Base-by-base conservation (phyloP, 768 basidiomycete species). In the Serpula lacrymans region DNA sequence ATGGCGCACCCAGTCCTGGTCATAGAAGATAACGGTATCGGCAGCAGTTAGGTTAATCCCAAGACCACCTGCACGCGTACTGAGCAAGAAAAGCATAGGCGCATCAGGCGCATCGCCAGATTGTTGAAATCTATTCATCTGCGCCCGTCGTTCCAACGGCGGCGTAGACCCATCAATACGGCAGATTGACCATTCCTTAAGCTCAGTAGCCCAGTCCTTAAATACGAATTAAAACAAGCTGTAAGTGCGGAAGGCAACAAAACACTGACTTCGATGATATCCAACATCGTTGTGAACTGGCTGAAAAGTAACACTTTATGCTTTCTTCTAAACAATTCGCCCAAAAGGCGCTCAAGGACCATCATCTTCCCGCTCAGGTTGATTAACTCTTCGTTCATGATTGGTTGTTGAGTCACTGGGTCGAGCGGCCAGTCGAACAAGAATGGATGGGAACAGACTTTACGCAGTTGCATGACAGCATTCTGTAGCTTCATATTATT, bases 281-380 rank as follows among this genome's bases (percentile, higher is more conserved):
- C 86, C 41, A 98, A 68, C 92, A 98, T 92, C 4, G 85, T 92
- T 33, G 88, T 93, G 63, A 99, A 98, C 63, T 99, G 95, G 42
- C 88, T 89, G 62, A 88, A 88, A 10, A 88, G 55, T n/a, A 93
- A 64, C 0, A 90, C 88, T 56, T 92, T 95, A 63, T 95, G 93
- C 6, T 74, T 77, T 3, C 82, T 67, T 27, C 67, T 69, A 63
- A 98, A 90, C 22, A 99, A 65, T 41, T 83, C 92, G 23, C 78
- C 78, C 6, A 99, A 74, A 7, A 99, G 68, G 5, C 93, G 79
- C 47, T 97, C 88, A 1, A 99, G 76, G 2, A 99, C 69, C 74
- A 98, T 84, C 95, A 98, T 98, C 72, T 99, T 99, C 13, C 96
- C 96, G 42, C 88, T 91, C 1, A 81, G 80, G 42, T 85, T 82